Evolutionary conservation across 179 eudicot genomes (phyloP), one percentile per base, ranked within the genome.

Genomic region (Dionaea muscipula): DNA sequence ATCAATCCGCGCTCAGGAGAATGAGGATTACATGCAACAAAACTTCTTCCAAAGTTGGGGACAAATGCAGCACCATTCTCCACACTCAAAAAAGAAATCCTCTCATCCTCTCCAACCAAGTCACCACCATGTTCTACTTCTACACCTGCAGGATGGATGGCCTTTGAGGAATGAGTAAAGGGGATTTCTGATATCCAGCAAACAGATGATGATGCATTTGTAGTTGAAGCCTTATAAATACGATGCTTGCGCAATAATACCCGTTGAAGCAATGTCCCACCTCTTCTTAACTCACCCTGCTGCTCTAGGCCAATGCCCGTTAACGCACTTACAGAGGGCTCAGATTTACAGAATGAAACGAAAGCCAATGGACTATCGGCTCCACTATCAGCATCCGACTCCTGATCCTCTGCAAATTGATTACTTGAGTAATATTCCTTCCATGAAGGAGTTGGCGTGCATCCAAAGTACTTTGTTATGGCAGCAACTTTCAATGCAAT

Each of bases 101-200:
- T 66, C 23, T 63, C 67, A 12, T 72, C 71, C 49, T 65, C 24
- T 44, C 60, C 51, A 43, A 57, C 55, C 51, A 67, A 62, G 37
- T 64, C 51, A 12, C 55, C 63, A 51, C 62, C 35, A 25, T 41
- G 63, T 51, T 72, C 66, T 26, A 58, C 59, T 53, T 72, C 81
- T 51, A n/a, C n/a, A n/a, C n/a, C n/a, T n/a, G n/a, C n/a, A n/a
- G 81, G 75, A 51, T 72, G 75, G 25, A 72, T 58, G 0, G 78
- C 69, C 59, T 51, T 67, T 20, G 65, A 51, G 38, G 75, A 69
- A 45, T 66, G 68, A 19, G 55, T 48, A 19, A 63, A 31, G 2
- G 67, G 69, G 31, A 67, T 26, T 45, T 50, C 72, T 52, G 66
- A 45, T 36, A 64, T 65, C 21, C 70, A 56, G 17, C 72, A 63